Conservation (phyloP, 1,284 basidiomycete genomes). For the Ganoderma sinense region DNA sequence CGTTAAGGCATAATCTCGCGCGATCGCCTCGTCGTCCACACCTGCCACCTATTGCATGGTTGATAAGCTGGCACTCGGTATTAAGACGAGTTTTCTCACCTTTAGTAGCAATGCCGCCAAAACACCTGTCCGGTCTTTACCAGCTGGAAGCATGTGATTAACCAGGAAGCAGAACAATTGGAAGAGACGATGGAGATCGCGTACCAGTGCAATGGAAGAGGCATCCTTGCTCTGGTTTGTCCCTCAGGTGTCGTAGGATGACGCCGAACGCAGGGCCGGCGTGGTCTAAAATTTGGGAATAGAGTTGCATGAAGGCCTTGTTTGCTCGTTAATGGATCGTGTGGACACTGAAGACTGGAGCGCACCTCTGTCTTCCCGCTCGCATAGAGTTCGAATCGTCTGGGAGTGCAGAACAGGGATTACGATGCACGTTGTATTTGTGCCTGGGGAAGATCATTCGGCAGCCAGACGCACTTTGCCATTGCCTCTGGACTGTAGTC, state of each 20-base stretch:
- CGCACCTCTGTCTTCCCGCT: constrained; percentile 79
- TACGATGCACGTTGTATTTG: constrained; percentile 29
- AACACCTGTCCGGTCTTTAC: constrained; percentile 84
- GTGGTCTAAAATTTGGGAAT: constrained; percentile 80
- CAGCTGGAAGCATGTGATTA: constrained; percentile 46
- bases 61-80: not conserved
- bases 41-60: constrained; percentile 62
- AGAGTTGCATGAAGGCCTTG: constrained; percentile 82
- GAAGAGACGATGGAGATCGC: constrained; percentile 9
- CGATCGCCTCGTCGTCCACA: constrained; percentile 66
- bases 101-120: constrained; percentile 75
- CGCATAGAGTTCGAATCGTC: constrained; percentile 78
- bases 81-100: constrained; percentile 45
- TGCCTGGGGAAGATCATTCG: constrained; percentile 1
- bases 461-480: constrained; percentile 69
- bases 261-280: constrained; percentile 68
- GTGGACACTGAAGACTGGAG: constrained; percentile 3
- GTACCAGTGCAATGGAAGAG: constrained; percentile 79
- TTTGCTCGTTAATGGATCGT: constrained; percentile 18
- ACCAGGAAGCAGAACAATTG: not conserved
- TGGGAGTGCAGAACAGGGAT: constrained; percentile 36
- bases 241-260: constrained; percentile 74
- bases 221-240: constrained; percentile 67
- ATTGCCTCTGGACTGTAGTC: constrained; percentile 85
- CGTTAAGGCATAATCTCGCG: constrained; percentile 78